These are phyloP conservation scores for Termitomyces sp. DNA, from an alignment of 768 basidiomycete genomes.

Conservation along the genomic window DNA sequence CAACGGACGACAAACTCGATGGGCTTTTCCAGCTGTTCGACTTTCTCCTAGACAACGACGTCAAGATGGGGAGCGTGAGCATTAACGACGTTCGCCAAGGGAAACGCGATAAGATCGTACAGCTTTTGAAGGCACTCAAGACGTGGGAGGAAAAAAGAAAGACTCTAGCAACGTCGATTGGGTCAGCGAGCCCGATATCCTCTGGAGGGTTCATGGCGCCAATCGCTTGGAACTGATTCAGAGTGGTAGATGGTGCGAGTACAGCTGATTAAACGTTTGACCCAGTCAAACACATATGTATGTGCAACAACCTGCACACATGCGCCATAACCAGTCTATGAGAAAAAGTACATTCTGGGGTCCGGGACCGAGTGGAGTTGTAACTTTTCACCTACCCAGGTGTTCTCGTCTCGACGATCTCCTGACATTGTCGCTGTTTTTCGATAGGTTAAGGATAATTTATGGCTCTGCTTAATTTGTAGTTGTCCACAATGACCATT, in stretches of 20 bases:
- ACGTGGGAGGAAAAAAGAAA: conserved; percentile 75
- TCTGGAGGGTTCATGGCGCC: conserved; percentile 31
- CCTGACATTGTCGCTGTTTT: no score
- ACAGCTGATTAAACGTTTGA: not conserved
- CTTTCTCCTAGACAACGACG: conserved; percentile 86
- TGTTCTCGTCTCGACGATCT: no score
- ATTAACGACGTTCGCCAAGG: conserved; percentile 90
- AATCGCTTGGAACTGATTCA: conserved; percentile 3
- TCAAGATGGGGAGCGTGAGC: conserved; percentile 86
- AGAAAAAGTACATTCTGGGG: no score
- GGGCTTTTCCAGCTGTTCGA: conserved; percentile 89
- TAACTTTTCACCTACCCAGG: no score
- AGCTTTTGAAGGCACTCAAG: conserved; percentile 72
- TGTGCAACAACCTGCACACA: no score
- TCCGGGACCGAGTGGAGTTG: no score
- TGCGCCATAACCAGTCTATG: no score
- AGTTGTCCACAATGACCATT: no score
- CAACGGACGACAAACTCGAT: conserved; percentile 75
- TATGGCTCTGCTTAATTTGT: no score
- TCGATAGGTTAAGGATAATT: no score
- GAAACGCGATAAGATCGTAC: conserved; percentile 73
- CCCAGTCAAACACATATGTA: not conserved
- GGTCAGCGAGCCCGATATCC: conserved; percentile 27
- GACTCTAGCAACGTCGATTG: conserved; percentile 48
- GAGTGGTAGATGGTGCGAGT: not conserved